Percentiles rank a stretch among this genome's conserved stretches.
Evolutionary conservation across 2,329 filamentous ascomycete species (phyloP).

Genomic region (Pseudonectria foliicola): DNA sequence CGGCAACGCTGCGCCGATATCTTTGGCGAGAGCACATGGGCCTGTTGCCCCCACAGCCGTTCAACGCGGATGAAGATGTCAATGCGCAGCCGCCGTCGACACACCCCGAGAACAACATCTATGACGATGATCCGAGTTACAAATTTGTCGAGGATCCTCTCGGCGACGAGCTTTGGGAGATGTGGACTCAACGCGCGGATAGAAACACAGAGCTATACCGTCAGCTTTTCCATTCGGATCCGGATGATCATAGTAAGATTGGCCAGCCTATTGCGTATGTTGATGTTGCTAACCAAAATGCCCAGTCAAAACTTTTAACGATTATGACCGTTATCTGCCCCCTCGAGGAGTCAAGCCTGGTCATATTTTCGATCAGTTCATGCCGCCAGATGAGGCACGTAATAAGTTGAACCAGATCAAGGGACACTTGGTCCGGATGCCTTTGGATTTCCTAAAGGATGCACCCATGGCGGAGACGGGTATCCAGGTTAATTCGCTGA

Average conservation of each 20-base stretch:
- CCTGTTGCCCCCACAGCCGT: slow-evolving; percentile 64
- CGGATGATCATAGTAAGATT: slow-evolving; percentile 68
- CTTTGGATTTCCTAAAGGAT: slow-evolving; percentile 76
- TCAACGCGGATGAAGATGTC: slow-evolving; percentile 58
- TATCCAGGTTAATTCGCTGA: slow-evolving; percentile 76
- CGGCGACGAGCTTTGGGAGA: slow-evolving; percentile 56
- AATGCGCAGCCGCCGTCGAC: slow-evolving; percentile 68
- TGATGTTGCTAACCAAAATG: slow-evolving; percentile 4
- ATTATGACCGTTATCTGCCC: slow-evolving; percentile 76
- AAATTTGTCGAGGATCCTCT: slow-evolving; percentile 66
- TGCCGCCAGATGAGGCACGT: slow-evolving; percentile 65
- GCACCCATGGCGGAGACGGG: slow-evolving; percentile 86
- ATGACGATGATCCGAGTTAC: slow-evolving; percentile 53
- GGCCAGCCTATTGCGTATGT: neutral
- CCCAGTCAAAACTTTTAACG: slow-evolving; percentile 74
- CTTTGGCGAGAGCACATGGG: slow-evolving; percentile 91
- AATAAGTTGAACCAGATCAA: slow-evolving; percentile 70
- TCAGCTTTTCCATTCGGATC: slow-evolving; percentile 81
- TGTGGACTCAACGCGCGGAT: slow-evolving; percentile 63
- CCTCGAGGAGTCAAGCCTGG: slow-evolving; percentile 68
- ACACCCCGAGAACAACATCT: slow-evolving; percentile 57
- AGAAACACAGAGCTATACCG: slow-evolving; percentile 69
- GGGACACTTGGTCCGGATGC: slow-evolving; percentile 93
- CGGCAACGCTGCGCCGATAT: slow-evolving; percentile 70
- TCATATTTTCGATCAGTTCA: slow-evolving; percentile 77